phyloP scores from a whole-genome alignment of 352 stramenopile genomes.

The Pythium apleroticum region DNA sequence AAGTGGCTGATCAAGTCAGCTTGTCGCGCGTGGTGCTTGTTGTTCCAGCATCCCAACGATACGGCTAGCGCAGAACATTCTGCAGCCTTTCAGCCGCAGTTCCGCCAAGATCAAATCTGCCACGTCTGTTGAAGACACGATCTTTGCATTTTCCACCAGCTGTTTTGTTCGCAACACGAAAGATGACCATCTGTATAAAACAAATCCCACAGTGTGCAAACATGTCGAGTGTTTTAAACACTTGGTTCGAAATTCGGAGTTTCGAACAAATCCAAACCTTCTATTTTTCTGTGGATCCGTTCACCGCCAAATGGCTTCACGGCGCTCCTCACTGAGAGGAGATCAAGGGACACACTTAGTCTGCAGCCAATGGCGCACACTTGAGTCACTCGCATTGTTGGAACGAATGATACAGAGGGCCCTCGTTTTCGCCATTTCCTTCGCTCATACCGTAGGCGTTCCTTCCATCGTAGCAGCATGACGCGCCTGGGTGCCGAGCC shows the following conservation, averaged over 20 bases:
- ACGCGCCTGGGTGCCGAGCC: background rate
- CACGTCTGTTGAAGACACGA: background rate
- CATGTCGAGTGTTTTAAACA: background rate
- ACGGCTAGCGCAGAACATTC: background rate
- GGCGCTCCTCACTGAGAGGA: background rate
- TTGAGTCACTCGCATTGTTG: background rate
- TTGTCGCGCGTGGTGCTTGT: constrained; percentile 16
- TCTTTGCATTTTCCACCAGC: background rate
- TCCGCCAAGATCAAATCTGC: background rate
- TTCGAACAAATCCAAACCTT: background rate
- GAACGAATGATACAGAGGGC: background rate
- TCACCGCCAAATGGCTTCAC: background rate
- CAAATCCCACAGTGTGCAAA: background rate
- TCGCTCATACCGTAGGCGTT: background rate
- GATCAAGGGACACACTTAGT: background rate
- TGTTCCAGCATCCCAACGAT: background rate
- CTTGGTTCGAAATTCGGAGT: background rate
- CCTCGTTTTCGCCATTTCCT: background rate
- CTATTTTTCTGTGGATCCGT: background rate
- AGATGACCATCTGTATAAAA: background rate
- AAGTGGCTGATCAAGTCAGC: constrained; percentile 34
- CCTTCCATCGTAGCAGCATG: background rate
- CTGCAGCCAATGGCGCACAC: background rate
- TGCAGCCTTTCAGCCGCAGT: background rate
- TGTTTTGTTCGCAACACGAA: background rate